Evolutionary conservation across 768 basidiomycete species (phyloP).

Genomic region (Lentinus brumalis): DNA sequence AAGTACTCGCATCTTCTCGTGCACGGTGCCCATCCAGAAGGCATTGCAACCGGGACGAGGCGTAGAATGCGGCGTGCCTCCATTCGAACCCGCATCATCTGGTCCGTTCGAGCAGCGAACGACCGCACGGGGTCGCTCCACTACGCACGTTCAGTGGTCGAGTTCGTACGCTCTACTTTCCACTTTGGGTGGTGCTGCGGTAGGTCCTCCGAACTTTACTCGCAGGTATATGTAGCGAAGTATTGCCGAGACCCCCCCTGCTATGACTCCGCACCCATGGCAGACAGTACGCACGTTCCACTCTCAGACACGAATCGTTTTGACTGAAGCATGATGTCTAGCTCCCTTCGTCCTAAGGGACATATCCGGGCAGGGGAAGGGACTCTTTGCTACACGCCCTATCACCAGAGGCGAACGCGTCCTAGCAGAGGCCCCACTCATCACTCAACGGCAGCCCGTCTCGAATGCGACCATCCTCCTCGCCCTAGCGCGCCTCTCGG

Average conservation of each 20-base stretch:
- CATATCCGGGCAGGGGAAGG: slow-evolving; percentile 24
- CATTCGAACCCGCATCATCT: no score
- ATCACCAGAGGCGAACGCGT: slow-evolving; percentile 27
- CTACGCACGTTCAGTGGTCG: no score
- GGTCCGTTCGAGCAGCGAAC: no score
- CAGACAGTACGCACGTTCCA: neutral
- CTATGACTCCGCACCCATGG: neutral
- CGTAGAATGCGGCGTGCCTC: no score
- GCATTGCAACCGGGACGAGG: no score
- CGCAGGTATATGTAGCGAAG: neutral
- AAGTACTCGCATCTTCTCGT: no score
- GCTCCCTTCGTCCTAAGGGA: neutral
- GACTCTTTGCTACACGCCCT: slow-evolving; percentile 28
- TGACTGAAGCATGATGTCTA: neutral
- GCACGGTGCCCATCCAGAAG: no score
- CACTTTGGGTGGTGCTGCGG: no score
- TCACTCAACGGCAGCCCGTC: slow-evolving; percentile 8
- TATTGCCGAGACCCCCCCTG: no score
- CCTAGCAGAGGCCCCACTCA: slow-evolving; percentile 28
- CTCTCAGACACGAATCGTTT: neutral
- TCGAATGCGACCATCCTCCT: slow-evolving; percentile 10
- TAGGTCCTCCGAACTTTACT: no score
- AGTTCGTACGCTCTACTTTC: no score
- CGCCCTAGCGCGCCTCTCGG: slow-evolving; percentile 15
- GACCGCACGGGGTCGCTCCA: no score